These are phyloP conservation scores for Drechslerella dactyloides DNA, from an alignment of 2,329 filamentous ascomycete genomes.

Conservation along the genomic window DNA sequence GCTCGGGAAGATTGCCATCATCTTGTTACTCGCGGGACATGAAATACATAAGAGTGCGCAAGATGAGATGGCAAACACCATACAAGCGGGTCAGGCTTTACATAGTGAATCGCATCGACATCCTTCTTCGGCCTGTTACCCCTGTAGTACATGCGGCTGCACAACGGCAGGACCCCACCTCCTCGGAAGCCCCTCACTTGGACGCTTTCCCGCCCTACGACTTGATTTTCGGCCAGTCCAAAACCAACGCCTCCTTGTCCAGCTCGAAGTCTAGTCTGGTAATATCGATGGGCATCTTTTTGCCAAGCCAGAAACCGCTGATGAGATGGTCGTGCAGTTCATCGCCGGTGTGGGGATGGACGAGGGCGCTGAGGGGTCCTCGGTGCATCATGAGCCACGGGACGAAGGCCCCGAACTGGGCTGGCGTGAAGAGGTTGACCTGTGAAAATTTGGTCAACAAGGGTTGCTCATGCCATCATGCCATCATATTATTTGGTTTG, in stretches of 20 bases:
- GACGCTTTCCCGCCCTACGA: neutral
- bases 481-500: neutral
- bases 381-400: slow-evolving; percentile 83
- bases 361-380: slow-evolving; percentile 76
- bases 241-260: slow-evolving; percentile 55
- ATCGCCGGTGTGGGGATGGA: slow-evolving; percentile 80
- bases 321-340: slow-evolving; percentile 67
- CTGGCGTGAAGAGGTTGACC: slow-evolving; percentile 80
- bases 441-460: slow-evolving; percentile 9
- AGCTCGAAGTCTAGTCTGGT: slow-evolving; percentile 58
- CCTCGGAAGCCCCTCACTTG: neutral
- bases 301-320: slow-evolving; percentile 76
- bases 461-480: neutral
- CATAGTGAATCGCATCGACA: too few species aligned
- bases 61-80: too few species aligned
- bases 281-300: slow-evolving; percentile 68
- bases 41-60: too few species aligned
- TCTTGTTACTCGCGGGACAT: too few species aligned
- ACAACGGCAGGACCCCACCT: neutral
- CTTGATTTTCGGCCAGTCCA: slow-evolving; percentile 24
- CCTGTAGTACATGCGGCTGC: neutral
- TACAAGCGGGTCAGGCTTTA: too few species aligned
- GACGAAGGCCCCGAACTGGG: slow-evolving; percentile 87
- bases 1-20: too few species aligned
- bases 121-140: too few species aligned